Conservation (phyloP, 495 filamentous ascomycete species). For the Trichoderma erinaceum region DNA sequence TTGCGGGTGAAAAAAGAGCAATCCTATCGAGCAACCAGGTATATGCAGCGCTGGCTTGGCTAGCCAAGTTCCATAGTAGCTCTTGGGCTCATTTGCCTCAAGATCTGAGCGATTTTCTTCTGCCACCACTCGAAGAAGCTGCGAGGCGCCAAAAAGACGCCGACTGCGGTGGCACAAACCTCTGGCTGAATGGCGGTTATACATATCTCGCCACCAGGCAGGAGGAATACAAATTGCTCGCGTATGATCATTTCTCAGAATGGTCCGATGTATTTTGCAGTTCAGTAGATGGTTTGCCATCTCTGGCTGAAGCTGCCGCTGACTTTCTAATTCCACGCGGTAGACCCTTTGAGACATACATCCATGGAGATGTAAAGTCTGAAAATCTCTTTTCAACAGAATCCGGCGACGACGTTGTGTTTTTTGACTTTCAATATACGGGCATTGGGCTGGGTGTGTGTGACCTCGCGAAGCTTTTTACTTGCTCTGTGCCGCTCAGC, state of each 20-base stretch:
- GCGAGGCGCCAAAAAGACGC: constrained; percentile 17
- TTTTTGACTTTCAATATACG: constrained; percentile 46
- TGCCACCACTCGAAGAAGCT: constrained; percentile 33
- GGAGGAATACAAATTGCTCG: constrained; percentile 31
- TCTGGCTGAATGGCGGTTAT: constrained; percentile 43
- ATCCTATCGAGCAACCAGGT: constrained; percentile 24
- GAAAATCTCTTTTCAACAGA: constrained; percentile 34
- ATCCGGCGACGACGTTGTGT: constrained; percentile 30
- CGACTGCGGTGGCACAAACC: constrained; percentile 18
- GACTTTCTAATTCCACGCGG: constrained; percentile 19
- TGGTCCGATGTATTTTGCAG: constrained; percentile 30
- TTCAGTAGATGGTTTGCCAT: background rate
- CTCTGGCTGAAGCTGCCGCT: constrained; percentile 12
- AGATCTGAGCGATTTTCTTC: constrained; percentile 21
- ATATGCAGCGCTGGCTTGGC: constrained; percentile 32
- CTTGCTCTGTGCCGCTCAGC: constrained; percentile 27
- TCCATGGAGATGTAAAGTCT: constrained; percentile 45
- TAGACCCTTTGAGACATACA: constrained; percentile 27
- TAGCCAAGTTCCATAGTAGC: constrained; percentile 37
- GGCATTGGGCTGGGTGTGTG: constrained; percentile 40
- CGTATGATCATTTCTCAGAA: constrained; percentile 23
- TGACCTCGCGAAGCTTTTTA: constrained; percentile 43
- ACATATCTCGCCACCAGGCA: constrained; percentile 42
- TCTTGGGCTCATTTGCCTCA: constrained; percentile 25
- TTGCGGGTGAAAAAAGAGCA: constrained; percentile 25